Percentiles rank a stretch among this genome's conserved stretches.
phyloP scores from a whole-genome alignment of 345 rosid species.

The Melaleuca quinquenervia region DNA sequence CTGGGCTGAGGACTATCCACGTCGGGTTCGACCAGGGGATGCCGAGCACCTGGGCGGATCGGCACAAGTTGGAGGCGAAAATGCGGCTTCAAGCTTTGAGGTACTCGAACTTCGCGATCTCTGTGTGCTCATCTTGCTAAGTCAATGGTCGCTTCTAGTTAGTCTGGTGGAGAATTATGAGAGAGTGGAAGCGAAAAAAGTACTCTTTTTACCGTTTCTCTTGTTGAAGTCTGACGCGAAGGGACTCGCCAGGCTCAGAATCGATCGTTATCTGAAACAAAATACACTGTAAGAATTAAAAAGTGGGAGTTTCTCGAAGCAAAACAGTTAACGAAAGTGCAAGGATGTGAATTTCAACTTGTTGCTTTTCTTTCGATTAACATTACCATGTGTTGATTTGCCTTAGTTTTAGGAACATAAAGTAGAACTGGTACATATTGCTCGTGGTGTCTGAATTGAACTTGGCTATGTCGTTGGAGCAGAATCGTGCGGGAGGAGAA shows the following conservation, averaged over 20 bases:
- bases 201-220: not conserved
- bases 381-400: not conserved
- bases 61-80: conserved; percentile 56
- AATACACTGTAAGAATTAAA: not conserved
- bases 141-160: not conserved
- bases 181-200: not conserved
- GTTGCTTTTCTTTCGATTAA: not conserved
- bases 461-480: conserved; percentile 14
- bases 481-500: conserved; percentile 76
- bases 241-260: not conserved
- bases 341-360: not conserved
- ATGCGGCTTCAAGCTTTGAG: conserved; percentile 87
- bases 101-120: conserved; percentile 7
- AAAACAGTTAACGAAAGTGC: not conserved
- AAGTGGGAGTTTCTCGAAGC: not conserved
- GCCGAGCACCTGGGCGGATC: conserved; percentile 73
- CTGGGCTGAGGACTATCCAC: conserved; percentile 56
- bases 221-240: not conserved
- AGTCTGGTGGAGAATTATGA: not conserved
- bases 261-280: not conserved
- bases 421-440: not conserved
- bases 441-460: conserved; percentile 4
- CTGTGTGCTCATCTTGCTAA: not conserved
- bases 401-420: not conserved
- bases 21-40: conserved; percentile 52